phyloP scores from a whole-genome alignment of 768 basidiomycete species.

The Polyporus arcularius region DNA sequence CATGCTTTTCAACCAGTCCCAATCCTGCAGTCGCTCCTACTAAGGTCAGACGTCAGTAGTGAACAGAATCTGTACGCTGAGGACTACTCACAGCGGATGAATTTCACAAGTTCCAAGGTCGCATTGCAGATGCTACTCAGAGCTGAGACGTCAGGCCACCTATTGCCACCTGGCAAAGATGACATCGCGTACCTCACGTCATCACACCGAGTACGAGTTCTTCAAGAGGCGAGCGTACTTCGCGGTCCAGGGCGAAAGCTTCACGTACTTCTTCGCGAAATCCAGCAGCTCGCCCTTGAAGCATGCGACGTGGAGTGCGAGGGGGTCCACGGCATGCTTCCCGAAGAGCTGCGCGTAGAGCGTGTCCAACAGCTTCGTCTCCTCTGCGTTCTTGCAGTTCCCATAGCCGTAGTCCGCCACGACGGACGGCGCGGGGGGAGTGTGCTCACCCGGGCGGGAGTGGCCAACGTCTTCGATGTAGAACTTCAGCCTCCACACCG shows the following conservation, averaged over 20 bases:
- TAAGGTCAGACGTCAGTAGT: too few relatives aligned
- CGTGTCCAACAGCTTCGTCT: conserved; percentile 27
- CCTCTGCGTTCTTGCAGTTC: conserved; percentile 31
- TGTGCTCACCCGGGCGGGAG: neutral
- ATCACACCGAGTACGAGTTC: conserved; percentile 27
- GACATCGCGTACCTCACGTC: neutral
- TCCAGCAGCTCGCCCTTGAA: conserved; percentile 34
- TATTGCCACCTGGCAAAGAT: too few relatives aligned
- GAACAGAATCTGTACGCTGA: too few relatives aligned
- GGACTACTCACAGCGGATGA: too few relatives aligned
- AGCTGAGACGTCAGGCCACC: too few relatives aligned
- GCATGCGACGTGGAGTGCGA: conserved; percentile 39
- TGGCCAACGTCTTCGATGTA: conserved; percentile 16
- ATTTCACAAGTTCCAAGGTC: too few relatives aligned
- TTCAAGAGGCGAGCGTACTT: conserved; percentile 32
- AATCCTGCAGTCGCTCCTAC: too few relatives aligned
- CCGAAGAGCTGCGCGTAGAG: conserved; percentile 37
- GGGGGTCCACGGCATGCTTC: conserved; percentile 26
- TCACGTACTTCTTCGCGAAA: conserved; percentile 26
- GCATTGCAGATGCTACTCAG: too few relatives aligned
- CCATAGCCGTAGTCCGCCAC: conserved; percentile 38
- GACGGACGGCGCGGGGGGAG: conserved; percentile 15
- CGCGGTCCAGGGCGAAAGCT: conserved; percentile 20
- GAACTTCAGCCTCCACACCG: conserved; percentile 42
- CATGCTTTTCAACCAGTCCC: too few relatives aligned